Evolutionary conservation across 306 rosid genomes (phyloP).

Genomic region (Hippophae gyantsensis): DNA sequence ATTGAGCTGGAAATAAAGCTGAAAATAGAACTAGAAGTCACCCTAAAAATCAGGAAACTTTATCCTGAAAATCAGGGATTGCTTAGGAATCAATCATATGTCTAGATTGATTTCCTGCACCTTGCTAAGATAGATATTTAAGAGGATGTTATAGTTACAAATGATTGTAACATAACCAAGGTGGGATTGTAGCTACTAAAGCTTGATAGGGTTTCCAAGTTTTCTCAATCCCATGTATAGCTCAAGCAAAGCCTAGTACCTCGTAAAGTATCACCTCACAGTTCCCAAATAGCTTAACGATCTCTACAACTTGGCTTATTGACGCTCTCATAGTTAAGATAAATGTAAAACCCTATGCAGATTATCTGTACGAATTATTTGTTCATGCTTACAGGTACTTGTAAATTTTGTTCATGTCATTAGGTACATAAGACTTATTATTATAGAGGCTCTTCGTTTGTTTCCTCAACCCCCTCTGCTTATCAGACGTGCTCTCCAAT

Average conservation of each 20-base stretch:
- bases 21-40: too few species aligned
- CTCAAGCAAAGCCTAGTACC: not conserved
- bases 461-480: constrained; percentile 96
- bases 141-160: not conserved
- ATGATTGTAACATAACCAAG: not conserved
- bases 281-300: not conserved
- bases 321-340: not conserved
- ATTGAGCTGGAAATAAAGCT: too few species aligned
- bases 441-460: constrained; percentile 81
- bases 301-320: not conserved
- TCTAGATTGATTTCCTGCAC: not conserved
- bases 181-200: not conserved
- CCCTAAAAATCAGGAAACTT: too few species aligned
- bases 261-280: not conserved
- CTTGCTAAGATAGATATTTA: not conserved
- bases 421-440: constrained; percentile 78
- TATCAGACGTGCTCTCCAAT: constrained; percentile 72
- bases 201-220: not conserved
- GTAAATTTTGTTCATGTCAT: constrained; percentile 33
- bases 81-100: too few species aligned
- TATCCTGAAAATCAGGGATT: not conserved
- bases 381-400: constrained; percentile 52
- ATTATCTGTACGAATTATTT: not conserved
- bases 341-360: not conserved
- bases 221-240: not conserved